phyloP scores from a whole-genome alignment of 176 grass and related monocot species.

The Bromus sterilis region DNA sequence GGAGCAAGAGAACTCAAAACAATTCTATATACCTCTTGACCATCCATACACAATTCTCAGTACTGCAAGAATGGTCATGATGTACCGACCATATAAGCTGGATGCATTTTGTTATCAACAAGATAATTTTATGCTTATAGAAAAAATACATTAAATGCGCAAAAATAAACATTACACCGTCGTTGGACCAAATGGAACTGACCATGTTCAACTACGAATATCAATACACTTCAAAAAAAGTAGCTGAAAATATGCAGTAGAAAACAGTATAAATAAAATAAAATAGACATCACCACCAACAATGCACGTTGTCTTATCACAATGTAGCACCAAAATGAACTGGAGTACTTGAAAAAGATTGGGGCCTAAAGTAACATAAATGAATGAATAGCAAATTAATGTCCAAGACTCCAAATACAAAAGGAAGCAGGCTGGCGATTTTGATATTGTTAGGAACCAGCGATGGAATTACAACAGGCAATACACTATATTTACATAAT shows the following conservation, averaged over 20 bases:
- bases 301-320: neutral
- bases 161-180: slow-evolving; percentile 1
- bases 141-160: neutral
- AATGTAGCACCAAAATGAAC: slow-evolving; percentile 22
- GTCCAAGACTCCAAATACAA: slow-evolving; percentile 9
- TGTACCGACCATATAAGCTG: slow-evolving; percentile 21
- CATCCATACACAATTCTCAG: slow-evolving; percentile 43
- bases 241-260: slow-evolving; percentile 13
- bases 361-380: neutral
- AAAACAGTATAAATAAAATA: neutral
- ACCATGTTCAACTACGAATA: neutral
- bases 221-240: slow-evolving; percentile 1
- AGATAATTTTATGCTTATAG: slow-evolving; percentile 4
- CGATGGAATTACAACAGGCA: slow-evolving; percentile 54
- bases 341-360: neutral
- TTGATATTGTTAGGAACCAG: slow-evolving; percentile 31
- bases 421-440: slow-evolving; percentile 15
- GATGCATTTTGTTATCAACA: slow-evolving; percentile 15
- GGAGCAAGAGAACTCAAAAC: slow-evolving; percentile 24
- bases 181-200: neutral
- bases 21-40: slow-evolving; percentile 48
- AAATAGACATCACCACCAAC: neutral
- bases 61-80: slow-evolving; percentile 32
- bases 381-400: slow-evolving; percentile 12
- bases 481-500: slow-evolving; percentile 60